Base-by-base conservation (phyloP, 805 yeast species). In the Candida stauntonica region DNA sequence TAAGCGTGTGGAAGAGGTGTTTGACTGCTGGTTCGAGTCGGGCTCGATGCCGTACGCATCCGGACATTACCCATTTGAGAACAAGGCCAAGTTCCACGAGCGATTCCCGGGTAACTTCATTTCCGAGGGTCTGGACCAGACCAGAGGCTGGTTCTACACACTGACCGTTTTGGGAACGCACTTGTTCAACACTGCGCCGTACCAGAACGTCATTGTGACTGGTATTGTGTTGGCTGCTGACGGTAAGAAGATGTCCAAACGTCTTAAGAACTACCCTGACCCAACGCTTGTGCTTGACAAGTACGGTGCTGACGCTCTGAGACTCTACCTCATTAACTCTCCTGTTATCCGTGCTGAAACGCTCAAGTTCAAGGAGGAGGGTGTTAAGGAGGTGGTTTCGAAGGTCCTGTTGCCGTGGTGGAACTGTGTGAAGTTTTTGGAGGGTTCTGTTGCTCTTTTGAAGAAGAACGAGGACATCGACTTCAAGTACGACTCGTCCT, bases 101-200 rank as follows among this genome's bases (percentile, higher is more conserved):
- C 75, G 85, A 33, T 94, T 86, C 81, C 99, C 99, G 33, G 99
- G 96, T 31, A 91, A 93, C 65, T 93, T 93, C 67, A 93, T 93
- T 56, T 83, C 96, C 44, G 99, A 93, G 73, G 99, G 99, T 68
- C 77, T 93, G 55, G 99, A 93, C 68, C 99, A 93, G 72, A 93
- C 99, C 43, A 86, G 99, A 78, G 99, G 99, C 62, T 93, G 99
- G 99, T 93, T 93, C 70, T 93, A 93, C 67, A 93, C 99, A 37
- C 74, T 93, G 63, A 82, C 95, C 32, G 96, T 93, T 17, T 74
- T 93, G 57, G 99, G 98, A 63, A 86, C 96, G 41, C 97, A 91
- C 55, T 70, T 93, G 55, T 93, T 93, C 70, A 81, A 84, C 57
- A 76, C 81, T 42, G 94, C 95, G 47, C 98, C 99, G 35, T 93